phyloP scores from a whole-genome alignment of 2,329 filamentous ascomycete genomes.

The Neofusicoccum parvum region DNA sequence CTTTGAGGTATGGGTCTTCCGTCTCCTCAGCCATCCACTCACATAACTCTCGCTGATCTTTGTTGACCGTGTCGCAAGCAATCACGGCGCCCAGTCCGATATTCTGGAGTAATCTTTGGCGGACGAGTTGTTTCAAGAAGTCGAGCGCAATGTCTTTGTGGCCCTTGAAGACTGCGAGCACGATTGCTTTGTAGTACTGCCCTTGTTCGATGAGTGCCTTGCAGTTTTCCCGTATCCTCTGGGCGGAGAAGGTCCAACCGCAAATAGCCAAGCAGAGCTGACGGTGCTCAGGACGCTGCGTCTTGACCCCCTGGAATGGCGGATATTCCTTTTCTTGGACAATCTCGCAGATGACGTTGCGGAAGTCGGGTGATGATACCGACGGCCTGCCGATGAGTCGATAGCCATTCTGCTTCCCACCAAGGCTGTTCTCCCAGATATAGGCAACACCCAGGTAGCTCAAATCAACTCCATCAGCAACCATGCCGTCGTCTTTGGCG shows the following conservation, averaged over 20 bases:
- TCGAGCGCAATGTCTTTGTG: slow-evolving; percentile 69
- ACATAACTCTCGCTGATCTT: slow-evolving; percentile 64
- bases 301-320: slow-evolving; percentile 64
- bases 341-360: slow-evolving; percentile 60
- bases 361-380: slow-evolving; percentile 59
- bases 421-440: slow-evolving; percentile 72
- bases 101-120: slow-evolving; percentile 65
- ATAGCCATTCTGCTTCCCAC: slow-evolving; percentile 45
- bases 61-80: slow-evolving; percentile 52
- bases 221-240: slow-evolving; percentile 53
- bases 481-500: slow-evolving; percentile 69
- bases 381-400: slow-evolving; percentile 28
- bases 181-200: slow-evolving; percentile 74
- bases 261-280: slow-evolving; percentile 76
- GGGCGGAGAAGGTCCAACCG: slow-evolving; percentile 65
- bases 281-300: slow-evolving; percentile 68
- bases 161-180: slow-evolving; percentile 73
- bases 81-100: slow-evolving; percentile 52
- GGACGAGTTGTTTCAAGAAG: slow-evolving; percentile 68
- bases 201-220: slow-evolving; percentile 54
- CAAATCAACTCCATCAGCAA: slow-evolving; percentile 67
- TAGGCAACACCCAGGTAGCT: slow-evolving; percentile 74
- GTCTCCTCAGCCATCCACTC: slow-evolving; percentile 65
- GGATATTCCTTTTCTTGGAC: slow-evolving; percentile 65
- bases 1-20: slow-evolving; percentile 77